These are phyloP conservation scores for Tagetes erecta DNA, from an alignment of 129 eudicot species.

Conservation along the genomic window DNA sequence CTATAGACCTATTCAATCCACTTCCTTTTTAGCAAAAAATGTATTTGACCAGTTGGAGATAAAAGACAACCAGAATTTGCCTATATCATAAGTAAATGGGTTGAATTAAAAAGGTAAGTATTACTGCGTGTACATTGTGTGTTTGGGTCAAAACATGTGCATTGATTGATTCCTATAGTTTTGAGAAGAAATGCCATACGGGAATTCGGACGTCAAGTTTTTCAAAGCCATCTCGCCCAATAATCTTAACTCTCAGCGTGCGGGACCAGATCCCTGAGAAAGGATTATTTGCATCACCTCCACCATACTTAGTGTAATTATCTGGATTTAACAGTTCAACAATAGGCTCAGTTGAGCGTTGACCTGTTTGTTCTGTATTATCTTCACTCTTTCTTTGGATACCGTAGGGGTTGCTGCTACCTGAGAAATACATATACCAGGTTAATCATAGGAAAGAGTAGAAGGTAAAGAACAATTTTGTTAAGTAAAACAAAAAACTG, in stretches of 20 bases:
- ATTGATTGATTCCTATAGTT: slow-evolving; percentile 7
- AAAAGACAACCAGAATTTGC: neutral
- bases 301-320: slow-evolving; percentile 40
- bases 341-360: slow-evolving; percentile 47
- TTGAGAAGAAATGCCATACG: slow-evolving; percentile 49
- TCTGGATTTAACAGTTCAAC: slow-evolving; percentile 82
- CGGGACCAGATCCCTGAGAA: slow-evolving; percentile 83
- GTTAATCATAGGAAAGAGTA: slow-evolving; percentile 19
- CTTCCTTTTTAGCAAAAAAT: neutral
- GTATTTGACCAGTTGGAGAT: neutral
- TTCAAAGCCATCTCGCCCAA: slow-evolving; percentile 84
- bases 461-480: neutral
- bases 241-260: slow-evolving; percentile 79
- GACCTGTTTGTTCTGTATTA: slow-evolving; percentile 46
- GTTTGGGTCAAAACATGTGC: slow-evolving; percentile 17
- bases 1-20: neutral
- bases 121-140: neutral
- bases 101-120: neutral
- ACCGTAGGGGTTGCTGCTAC: slow-evolving; percentile 46
- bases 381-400: slow-evolving; percentile 39
- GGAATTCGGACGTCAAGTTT: slow-evolving; percentile 92
- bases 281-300: slow-evolving; percentile 48
- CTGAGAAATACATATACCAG: slow-evolving; percentile 41
- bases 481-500: slow-evolving; percentile 5
- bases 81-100: neutral